phyloP scores from a whole-genome alignment of 345 rosid genomes.

The Syzygium aqueum region DNA sequence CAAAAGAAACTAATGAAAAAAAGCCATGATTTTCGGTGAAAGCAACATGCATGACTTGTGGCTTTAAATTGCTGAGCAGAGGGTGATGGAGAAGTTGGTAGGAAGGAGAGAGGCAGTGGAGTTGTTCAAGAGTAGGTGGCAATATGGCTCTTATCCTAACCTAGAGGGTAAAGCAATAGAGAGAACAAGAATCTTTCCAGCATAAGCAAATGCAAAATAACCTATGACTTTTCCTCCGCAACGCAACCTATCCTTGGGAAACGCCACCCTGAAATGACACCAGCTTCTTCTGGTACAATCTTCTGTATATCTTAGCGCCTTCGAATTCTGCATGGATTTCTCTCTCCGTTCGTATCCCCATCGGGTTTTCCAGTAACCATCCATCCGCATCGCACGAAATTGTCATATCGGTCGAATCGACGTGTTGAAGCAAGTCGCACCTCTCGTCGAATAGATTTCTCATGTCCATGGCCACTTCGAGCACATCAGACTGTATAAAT shows the following conservation, averaged over 20 bases:
- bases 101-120: neutral
- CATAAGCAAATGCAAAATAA: neutral
- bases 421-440: conserved; percentile 27
- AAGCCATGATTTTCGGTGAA: neutral
- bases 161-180: neutral
- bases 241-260: neutral
- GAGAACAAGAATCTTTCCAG: neutral
- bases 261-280: neutral
- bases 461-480: conserved; percentile 80
- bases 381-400: conserved; percentile 43
- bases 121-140: neutral
- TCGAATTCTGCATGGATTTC: conserved; percentile 83
- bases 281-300: conserved; percentile 39
- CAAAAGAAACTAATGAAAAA: neutral
- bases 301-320: conserved; percentile 70
- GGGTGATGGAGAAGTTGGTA: neutral
- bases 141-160: neutral
- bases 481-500: conserved; percentile 84
- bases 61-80: neutral
- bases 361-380: conserved; percentile 67
- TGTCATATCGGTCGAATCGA: conserved; percentile 23
- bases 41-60: neutral
- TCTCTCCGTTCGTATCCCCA: conserved; percentile 83
- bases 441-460: conserved; percentile 62
- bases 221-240: neutral